Evolutionary conservation across 768 basidiomycete species (phyloP).

Genomic region (Filobasidium wieringae): DNA sequence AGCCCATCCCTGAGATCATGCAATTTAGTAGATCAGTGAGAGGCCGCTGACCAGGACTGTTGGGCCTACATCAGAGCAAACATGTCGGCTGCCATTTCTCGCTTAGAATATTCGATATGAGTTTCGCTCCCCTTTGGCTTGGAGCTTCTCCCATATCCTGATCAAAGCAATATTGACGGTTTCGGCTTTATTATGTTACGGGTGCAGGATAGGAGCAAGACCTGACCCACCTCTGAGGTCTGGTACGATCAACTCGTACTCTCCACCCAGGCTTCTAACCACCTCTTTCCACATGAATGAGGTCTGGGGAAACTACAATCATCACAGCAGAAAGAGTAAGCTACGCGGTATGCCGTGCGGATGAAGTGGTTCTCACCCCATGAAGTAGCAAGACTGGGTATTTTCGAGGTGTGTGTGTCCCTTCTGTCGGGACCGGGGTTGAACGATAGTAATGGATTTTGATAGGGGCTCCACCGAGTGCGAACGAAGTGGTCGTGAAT

Average conservation of each 20-base stretch:
- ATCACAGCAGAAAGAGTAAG: too few relatives aligned
- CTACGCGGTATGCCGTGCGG: too few relatives aligned
- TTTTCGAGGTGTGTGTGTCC: background rate
- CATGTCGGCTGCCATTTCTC: constrained; percentile 33
- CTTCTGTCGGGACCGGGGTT: background rate
- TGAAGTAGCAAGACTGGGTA: background rate
- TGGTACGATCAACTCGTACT: constrained; percentile 23
- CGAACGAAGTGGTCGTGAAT: background rate
- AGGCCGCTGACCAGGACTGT: background rate
- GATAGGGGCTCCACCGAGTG: background rate
- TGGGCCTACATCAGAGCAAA: constrained; percentile 27
- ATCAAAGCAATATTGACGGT: background rate
- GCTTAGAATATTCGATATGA: constrained; percentile 34
- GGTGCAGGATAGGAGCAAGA: too few relatives aligned
- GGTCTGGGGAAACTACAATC: background rate
- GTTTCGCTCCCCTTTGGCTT: constrained; percentile 21
- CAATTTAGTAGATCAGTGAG: background rate
- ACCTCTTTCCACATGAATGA: constrained; percentile 23
- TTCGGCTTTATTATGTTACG: too few relatives aligned
- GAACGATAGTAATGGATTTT: constrained; percentile 1
- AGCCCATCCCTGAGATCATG: constrained; percentile 20
- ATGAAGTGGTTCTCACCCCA: too few relatives aligned
- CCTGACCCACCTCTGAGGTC: constrained; percentile 23
- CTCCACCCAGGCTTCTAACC: constrained; percentile 15
- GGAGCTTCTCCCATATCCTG: constrained; percentile 29